phyloP scores from a whole-genome alignment of 805 yeast genomes.

The Isabelozyma gotoi region DNA sequence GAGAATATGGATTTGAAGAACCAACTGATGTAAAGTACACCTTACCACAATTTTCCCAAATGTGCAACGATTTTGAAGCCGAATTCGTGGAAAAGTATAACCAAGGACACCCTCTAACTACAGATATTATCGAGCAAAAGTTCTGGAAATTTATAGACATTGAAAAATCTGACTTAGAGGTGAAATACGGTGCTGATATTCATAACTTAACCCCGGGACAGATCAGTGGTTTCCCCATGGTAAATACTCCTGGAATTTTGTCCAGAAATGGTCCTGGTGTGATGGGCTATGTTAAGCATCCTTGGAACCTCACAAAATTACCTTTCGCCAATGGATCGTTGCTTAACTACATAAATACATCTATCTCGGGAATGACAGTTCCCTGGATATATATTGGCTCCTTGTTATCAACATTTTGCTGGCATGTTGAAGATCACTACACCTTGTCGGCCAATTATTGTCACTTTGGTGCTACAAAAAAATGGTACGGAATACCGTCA shows the following conservation, averaged over 20 bases:
- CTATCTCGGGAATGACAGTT: slow-evolving; percentile 88
- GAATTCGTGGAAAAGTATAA: slow-evolving; percentile 39
- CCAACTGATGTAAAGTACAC: slow-evolving; percentile 51
- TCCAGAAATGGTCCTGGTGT: slow-evolving; percentile 12
- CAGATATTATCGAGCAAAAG: slow-evolving; percentile 53
- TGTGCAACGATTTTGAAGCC: slow-evolving; percentile 49
- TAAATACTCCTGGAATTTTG: slow-evolving; percentile 16
- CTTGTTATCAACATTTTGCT: slow-evolving; percentile 86
- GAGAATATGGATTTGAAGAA: slow-evolving; percentile 86
- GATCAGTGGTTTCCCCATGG: slow-evolving; percentile 73
- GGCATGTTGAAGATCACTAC: slow-evolving; percentile 96
- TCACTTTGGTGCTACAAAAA: slow-evolving; percentile 83
- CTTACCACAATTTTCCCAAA: slow-evolving; percentile 56
- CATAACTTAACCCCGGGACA: slow-evolving; percentile 65
- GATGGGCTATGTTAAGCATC: slow-evolving; percentile 50
- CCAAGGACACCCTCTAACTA: slow-evolving; percentile 27
- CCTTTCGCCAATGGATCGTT: slow-evolving; percentile 72
- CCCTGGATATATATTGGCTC: slow-evolving; percentile 97
- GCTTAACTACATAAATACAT: slow-evolving; percentile 60
- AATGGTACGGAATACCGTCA: slow-evolving; percentile 93
- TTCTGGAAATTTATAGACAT: slow-evolving; percentile 61
- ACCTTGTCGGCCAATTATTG: slow-evolving; percentile 90
- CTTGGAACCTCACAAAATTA: slow-evolving; percentile 73
- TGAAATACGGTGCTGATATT: slow-evolving; percentile 83
- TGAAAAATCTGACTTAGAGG: slow-evolving; percentile 50